Evolutionary conservation across 1,284 basidiomycete species (phyloP).

Genomic region (Leccinum variabile): DNA sequence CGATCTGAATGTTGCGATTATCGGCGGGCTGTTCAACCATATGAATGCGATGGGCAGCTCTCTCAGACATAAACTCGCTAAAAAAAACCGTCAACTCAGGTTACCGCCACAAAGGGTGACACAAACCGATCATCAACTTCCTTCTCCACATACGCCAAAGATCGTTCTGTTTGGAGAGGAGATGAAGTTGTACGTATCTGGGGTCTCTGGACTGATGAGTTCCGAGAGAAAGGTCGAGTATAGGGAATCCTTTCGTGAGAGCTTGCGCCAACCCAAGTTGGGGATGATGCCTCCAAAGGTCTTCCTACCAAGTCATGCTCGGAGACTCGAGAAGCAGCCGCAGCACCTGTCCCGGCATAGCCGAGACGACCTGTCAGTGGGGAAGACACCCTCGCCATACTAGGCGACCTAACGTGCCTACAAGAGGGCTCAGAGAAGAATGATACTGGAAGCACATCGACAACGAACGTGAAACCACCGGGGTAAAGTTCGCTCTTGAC

Average conservation of each 20-base stretch:
- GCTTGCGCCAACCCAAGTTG: background rate
- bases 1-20: background rate
- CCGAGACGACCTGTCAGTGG: constrained; percentile 9
- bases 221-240: background rate
- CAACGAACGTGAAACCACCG: constrained; percentile 16
- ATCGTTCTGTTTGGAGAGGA: background rate
- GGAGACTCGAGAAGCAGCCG: background rate
- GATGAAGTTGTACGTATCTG: background rate
- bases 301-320: background rate
- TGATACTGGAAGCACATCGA: background rate
- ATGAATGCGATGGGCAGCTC: background rate
- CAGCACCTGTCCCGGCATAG: background rate
- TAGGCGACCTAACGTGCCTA: constrained; percentile 11
- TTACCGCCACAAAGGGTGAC: background rate
- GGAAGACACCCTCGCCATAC: constrained; percentile 15
- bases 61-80: constrained; percentile 10
- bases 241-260: constrained; percentile 19
- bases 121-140: constrained; percentile 18
- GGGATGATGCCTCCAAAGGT: background rate
- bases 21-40: background rate
- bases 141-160: background rate
- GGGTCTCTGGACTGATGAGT: background rate
- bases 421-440: constrained; percentile 10
- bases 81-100: constrained; percentile 8
- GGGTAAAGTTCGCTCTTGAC: constrained; percentile 1